Conservation (phyloP, 106 monocot genomes). For the Dendrobium nobile region DNA sequence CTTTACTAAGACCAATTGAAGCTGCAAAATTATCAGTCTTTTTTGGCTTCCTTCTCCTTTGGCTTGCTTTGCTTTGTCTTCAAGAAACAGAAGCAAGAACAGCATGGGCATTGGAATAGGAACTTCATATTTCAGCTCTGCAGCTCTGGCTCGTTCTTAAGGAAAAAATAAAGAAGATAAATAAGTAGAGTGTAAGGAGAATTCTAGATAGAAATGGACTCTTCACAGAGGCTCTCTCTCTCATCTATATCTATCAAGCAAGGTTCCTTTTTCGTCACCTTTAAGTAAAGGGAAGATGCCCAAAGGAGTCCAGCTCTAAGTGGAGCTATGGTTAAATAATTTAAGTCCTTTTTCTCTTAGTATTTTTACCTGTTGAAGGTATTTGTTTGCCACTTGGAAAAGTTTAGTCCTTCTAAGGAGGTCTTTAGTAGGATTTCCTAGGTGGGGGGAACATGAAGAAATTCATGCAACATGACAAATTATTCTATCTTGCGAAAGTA, state of each 20-base stretch:
- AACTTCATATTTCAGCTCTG: constrained; percentile 35
- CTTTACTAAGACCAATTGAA: neutral
- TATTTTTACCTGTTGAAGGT: neutral
- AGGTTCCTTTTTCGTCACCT: neutral
- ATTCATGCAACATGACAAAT: neutral
- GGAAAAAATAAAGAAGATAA: neutral
- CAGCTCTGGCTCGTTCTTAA: neutral
- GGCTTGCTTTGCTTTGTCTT: constrained; percentile 29
- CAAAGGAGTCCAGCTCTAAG: neutral
- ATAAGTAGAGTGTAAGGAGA: neutral
- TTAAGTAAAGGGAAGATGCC: neutral
- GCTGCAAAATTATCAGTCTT: constrained; percentile 11
- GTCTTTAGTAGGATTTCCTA: constrained; percentile 6
- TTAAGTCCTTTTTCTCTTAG: neutral
- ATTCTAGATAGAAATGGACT: neutral
- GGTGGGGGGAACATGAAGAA: neutral
- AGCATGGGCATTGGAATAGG: constrained; percentile 52
- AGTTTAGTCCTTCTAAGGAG: neutral
- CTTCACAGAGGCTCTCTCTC: neutral
- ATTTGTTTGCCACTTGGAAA: neutral
- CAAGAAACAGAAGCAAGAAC: constrained; percentile 61
- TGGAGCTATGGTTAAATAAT: neutral
- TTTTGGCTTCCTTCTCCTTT: constrained; percentile 33
- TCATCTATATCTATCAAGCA: neutral
- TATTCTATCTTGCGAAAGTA: constrained; percentile 1